phyloP scores from a whole-genome alignment of 116 monocot species.

The Dioscorea cayenensis region DNA sequence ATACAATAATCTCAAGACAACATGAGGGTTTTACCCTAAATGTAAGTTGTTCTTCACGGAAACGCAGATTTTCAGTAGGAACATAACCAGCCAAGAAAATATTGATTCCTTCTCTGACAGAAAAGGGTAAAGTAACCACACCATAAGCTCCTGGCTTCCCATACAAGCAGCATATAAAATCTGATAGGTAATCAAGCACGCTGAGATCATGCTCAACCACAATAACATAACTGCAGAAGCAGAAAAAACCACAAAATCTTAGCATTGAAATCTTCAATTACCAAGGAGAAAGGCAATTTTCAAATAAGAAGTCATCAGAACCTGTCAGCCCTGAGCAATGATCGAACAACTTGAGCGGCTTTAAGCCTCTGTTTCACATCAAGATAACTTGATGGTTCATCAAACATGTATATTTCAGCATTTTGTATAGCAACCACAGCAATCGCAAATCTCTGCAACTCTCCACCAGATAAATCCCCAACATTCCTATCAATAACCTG shows the following conservation, averaged over 20 bases:
- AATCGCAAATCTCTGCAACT: slow-evolving; percentile 74
- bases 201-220: slow-evolving; percentile 91
- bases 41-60: slow-evolving; percentile 75
- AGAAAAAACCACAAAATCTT: not conserved
- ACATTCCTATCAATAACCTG: slow-evolving; percentile 79
- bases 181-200: slow-evolving; percentile 77
- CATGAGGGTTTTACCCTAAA: slow-evolving; percentile 44
- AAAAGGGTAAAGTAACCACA: slow-evolving; percentile 77
- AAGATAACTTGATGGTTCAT: slow-evolving; percentile 76
- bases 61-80: slow-evolving; percentile 76
- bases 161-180: slow-evolving; percentile 81
- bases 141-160: slow-evolving; percentile 89
- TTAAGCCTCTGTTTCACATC: slow-evolving; percentile 76
- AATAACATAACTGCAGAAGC: slow-evolving; percentile 59
- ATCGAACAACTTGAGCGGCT: slow-evolving; percentile 77
- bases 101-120: slow-evolving; percentile 85
- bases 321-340: slow-evolving; percentile 71
- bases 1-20: not conserved
- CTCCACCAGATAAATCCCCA: slow-evolving; percentile 77
- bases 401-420: slow-evolving; percentile 87
- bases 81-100: slow-evolving; percentile 86
- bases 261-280: not conserved
- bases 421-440: slow-evolving; percentile 72
- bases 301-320: not conserved
- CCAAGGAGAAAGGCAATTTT: not conserved